Evolutionary conservation across 2,329 filamentous ascomycete species (phyloP), one percentile per base, ranked within the genome.

Genomic region (Colletotrichum euphorbiae): DNA sequence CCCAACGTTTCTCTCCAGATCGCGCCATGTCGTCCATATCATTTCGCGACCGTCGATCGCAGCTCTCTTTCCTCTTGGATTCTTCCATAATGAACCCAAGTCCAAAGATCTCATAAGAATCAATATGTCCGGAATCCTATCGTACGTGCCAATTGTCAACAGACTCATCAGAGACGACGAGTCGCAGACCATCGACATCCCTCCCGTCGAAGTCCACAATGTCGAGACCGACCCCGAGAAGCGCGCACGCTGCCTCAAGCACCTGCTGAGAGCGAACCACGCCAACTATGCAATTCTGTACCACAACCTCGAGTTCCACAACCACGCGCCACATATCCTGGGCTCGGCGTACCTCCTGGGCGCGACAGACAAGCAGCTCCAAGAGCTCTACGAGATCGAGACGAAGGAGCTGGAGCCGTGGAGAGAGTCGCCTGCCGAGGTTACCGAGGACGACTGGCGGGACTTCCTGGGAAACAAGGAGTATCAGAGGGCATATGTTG

Each of bases 261-360:
- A 98, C 80, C 84, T 99, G 13, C 79, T 99, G 69, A 93, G 92
- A 78, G 91, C 94, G 59, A 98, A 98, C 77, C 96, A 99, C 81
- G 90, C 91, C 72, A 97, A 96, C 77, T 88, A 97, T 79, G 89
- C 93, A 36, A 90, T 98, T 72, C 81, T 97, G 62, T 96, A 92
- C 78, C 89, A 94, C 77, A 78, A 91, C 60, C 82, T 91, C 4
- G 83, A 87, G 70, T 96, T 90, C 74, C 89, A 96, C 81, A 98
- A 98, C 75, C 92, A 97, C 80, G 84, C 91, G 73, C 86, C 93
- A 43, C 94, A 97, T 80, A 87, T 94, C 59, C 86, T 99, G 12
- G 90, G 89, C 72, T 93, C 95, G 6, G 91, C 94, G 1, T 99
- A 97, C 78, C 84, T 97, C 15, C 84, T 98, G 9, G 94, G 94